Evolutionary conservation across 164 flowering plant species (phyloP), one percentile per base, ranked within the genome.

Genomic region (Annona cherimola): DNA sequence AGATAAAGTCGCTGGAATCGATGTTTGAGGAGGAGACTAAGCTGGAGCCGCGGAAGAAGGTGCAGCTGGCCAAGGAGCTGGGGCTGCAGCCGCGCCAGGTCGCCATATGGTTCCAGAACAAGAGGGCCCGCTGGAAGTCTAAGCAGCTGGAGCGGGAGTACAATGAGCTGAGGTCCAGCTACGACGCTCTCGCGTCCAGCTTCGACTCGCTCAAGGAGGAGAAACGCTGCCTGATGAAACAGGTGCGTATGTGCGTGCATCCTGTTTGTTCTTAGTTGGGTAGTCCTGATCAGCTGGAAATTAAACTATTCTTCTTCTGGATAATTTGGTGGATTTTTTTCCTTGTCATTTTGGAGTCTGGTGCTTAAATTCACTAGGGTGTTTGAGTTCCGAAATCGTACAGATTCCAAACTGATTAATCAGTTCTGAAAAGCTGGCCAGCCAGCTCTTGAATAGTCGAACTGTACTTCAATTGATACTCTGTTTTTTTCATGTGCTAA

Each of bases 41-140:
- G 79, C 88, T 86, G 5, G 93, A 90, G 69, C 86, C 95, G 4
- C 72, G 71, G 74, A 84, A 75, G 87, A 92, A 92, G 80, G 35
- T 79, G 69, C 79, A 86, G 73, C 61, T 92, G 26, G 96, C 97
- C 1, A 72, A 73, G 46, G 91, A 90, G 72, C 86, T 92, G 0
- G 92, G 87, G 43, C 79, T 92, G 73, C 86, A 89, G 59, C 95
- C 96, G 0, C 79, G 90, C 12, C 97, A 92, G 78, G 81, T 92
- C 1, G 94, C 91, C n/a, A 90, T 90, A 45, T 92, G 98, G 98
- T 92, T 92, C 77, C 98, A 92, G 84, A 92, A 92, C 82, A 86
- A 76, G 59, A 77, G 98, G 71, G 98, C 98, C 4, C 72, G 98
- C 60, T 89, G 93, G 94, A 89, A 90, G 69, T 78, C 98, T 6